Evolutionary conservation across 2,329 filamentous ascomycete species (phyloP), one percentile per base, ranked within the genome.

Genomic region (Beauveria sp.): DNA sequence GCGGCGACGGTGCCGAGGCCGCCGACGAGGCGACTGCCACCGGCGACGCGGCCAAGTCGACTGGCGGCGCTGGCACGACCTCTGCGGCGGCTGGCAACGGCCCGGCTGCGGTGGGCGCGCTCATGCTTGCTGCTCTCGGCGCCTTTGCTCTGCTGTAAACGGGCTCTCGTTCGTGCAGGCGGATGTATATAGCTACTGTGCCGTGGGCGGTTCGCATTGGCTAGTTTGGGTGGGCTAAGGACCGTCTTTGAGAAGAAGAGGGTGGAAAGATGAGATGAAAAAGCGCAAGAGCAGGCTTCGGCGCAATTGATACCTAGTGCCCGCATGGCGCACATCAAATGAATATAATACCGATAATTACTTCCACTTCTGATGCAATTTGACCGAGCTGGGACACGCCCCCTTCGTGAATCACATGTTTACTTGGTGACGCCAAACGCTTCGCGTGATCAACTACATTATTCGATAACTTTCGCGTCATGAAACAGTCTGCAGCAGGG

Each of bases 11-110:
- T 9, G 40, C 18, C 40, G n/a, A 26, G 38, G 18, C n/a, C 5
- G 24, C 30, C 0, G 28, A 76, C 79, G 61, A 67, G 82, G 61
- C 76, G 73, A 63, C 20, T 6, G 18, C 51, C 34, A 42, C 24
- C 6, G 22, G 20, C 38, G 52, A 38, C 51, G 12, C 5, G 38
- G 20, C 34, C 8, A 26, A 22, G 50, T 12, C 50, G 26, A 30
- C 18, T 22, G 30, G 53, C 28, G 40, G 24, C 0, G 40, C 58
- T 26, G 56, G 30, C 30, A 34, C 30, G 12, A 34, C 30, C 1
- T 34, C 30, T 14, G 30, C 30, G 30, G 30, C 30, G 12, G 10
- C 22, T 10, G 57, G 18, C 49, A 53, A 53, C 40, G 58, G 58
- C 16, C 49, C 58, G 22, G 40, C 40, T 8, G 40, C 47, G 8